Evolutionary conservation across 148 eudicot genomes (phyloP).

Genomic region (Rhododendron griersonianum): DNA sequence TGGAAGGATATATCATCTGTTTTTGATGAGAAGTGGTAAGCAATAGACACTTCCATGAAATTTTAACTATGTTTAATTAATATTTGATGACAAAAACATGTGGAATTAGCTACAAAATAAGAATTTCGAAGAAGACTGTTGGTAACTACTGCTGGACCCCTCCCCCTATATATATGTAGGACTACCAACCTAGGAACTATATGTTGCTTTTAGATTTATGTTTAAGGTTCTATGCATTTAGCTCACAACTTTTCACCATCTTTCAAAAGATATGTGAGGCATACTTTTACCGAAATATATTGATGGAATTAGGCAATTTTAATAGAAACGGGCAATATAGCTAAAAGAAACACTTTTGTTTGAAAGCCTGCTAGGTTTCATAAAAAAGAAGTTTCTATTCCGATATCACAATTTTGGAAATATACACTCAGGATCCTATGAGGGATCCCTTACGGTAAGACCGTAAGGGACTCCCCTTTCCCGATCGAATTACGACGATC

Average conservation of each 20-base stretch:
- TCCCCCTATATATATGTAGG: neutral
- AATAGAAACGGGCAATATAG: neutral
- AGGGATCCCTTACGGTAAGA: too few relatives aligned
- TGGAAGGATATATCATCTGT: constrained; percentile 77
- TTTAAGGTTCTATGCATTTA: neutral
- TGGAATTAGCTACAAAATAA: neutral
- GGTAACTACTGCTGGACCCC: neutral
- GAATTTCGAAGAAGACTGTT: neutral
- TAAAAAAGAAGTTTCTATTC: neutral
- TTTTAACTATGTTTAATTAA: neutral
- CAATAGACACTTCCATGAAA: neutral
- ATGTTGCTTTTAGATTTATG: neutral
- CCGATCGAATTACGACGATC: too few relatives aligned
- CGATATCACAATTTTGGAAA: neutral
- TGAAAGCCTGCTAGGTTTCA: neutral
- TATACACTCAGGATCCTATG: too few relatives aligned
- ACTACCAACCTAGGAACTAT: neutral
- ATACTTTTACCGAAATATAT: neutral
- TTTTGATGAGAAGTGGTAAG: constrained; percentile 92
- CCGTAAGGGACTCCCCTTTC: too few relatives aligned
- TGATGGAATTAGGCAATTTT: neutral
- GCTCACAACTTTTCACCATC: neutral
- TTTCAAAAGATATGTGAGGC: neutral
- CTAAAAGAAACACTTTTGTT: neutral
- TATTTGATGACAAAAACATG: neutral